Conservation (phyloP, 1,139 yeast species). For the Candida albicans region DNA sequence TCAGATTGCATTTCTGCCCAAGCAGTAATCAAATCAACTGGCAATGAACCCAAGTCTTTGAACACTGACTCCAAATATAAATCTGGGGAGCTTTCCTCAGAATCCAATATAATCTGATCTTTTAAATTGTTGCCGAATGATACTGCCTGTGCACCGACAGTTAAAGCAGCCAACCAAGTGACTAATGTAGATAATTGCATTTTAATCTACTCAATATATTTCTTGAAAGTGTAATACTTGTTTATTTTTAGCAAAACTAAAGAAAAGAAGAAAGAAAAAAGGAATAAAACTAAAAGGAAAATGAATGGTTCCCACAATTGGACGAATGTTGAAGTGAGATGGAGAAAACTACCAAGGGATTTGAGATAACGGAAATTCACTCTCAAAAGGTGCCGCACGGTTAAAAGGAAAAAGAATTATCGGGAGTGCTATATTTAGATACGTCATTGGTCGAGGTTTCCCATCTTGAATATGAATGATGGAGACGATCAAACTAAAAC, state of each 20-base stretch:
- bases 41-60: constrained; percentile 2
- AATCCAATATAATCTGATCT: constrained; percentile 12
- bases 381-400: no score
- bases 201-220: background rate
- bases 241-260: background rate
- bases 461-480: no score
- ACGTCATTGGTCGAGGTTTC: no score
- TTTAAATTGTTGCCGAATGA: constrained; percentile 7
- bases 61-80: constrained; percentile 1
- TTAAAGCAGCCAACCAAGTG: constrained; percentile 3
- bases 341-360: no score
- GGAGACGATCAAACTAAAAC: no score
- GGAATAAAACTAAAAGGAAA: no score
- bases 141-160: constrained; percentile 6
- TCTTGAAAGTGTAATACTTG: background rate
- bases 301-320: no score
- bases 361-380: no score
- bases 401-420: no score
- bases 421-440: no score
- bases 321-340: no score
- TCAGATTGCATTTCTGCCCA: constrained; percentile 28
- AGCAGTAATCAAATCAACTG: constrained; percentile 4
- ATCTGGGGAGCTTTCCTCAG: constrained; percentile 2
- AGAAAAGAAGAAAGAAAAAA: background rate
- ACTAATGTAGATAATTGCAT: constrained; percentile 3